phyloP scores from a whole-genome alignment of 805 yeast genomes.

The Torulaspora microellipsoides region DNA sequence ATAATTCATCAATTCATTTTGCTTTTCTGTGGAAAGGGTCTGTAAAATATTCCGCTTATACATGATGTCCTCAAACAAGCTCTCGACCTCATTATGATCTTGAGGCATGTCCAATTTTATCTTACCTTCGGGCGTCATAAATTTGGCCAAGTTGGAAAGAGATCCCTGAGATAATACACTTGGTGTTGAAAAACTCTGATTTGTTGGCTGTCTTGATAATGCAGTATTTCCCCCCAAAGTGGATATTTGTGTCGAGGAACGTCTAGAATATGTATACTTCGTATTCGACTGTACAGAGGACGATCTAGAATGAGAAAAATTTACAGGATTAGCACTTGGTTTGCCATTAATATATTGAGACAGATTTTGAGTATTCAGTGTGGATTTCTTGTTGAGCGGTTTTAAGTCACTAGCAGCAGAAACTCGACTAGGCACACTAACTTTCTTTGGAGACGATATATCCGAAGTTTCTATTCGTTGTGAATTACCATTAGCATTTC shows the following conservation, averaged over 20 bases:
- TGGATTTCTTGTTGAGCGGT: slow-evolving; percentile 28
- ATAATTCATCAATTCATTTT: slow-evolving; percentile 69
- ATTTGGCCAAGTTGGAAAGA: slow-evolving; percentile 25
- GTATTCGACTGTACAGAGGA: slow-evolving; percentile 24
- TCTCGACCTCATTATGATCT: slow-evolving; percentile 61
- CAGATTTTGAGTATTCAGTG: slow-evolving; percentile 28
- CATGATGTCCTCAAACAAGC: slow-evolving; percentile 75
- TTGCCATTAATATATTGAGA: slow-evolving; percentile 27
- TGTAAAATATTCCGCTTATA: slow-evolving; percentile 69
- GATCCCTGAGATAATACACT: slow-evolving; percentile 30
- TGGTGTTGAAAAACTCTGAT: slow-evolving; percentile 22
- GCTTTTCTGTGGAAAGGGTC: slow-evolving; percentile 64
- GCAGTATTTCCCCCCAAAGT: slow-evolving; percentile 4
- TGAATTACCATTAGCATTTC: slow-evolving; percentile 3
- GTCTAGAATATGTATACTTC: slow-evolving; percentile 27
- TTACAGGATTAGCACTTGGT: slow-evolving; percentile 7
- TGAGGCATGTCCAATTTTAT: slow-evolving; percentile 58
- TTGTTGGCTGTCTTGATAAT: slow-evolving; percentile 27
- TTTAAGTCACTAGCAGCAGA: slow-evolving; percentile 14
- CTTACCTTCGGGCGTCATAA: slow-evolving; percentile 31
- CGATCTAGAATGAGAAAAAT: slow-evolving; percentile 17
- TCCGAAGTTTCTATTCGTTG: slow-evolving; percentile 14
- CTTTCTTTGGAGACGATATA: slow-evolving; percentile 21
- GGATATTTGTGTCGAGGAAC: slow-evolving; percentile 13
- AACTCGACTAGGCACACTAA: slow-evolving; percentile 18